phyloP scores from a whole-genome alignment of 2,329 filamentous ascomycete genomes.

The Pyrenochaeta sp. region DNA sequence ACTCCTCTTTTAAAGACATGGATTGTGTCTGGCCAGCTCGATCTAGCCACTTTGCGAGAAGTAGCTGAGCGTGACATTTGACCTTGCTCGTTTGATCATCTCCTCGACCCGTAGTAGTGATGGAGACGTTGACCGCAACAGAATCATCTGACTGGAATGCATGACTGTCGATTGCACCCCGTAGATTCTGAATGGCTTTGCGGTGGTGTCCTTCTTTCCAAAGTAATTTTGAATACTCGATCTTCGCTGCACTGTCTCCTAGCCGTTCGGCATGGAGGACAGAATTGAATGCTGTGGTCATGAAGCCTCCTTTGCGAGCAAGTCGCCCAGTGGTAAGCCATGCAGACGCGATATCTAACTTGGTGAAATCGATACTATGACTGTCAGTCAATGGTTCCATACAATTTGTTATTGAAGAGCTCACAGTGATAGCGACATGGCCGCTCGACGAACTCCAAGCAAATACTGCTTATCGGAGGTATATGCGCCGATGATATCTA shows the following conservation, averaged over 20 bases:
- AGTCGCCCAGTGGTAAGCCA: slow-evolving; percentile 88
- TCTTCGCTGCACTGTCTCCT: slow-evolving; percentile 84
- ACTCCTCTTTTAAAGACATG: slow-evolving; percentile 72
- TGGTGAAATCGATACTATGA: slow-evolving; percentile 63
- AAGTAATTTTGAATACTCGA: slow-evolving; percentile 90
- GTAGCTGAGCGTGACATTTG: slow-evolving; percentile 79
- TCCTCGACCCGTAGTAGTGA: slow-evolving; percentile 49
- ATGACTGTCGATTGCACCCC: slow-evolving; percentile 82
- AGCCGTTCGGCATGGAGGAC: slow-evolving; percentile 87
- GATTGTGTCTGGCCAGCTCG: slow-evolving; percentile 92
- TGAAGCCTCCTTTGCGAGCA: slow-evolving; percentile 83
- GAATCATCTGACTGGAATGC: slow-evolving; percentile 67
- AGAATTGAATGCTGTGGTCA: slow-evolving; percentile 90
- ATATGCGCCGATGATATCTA: slow-evolving; percentile 89
- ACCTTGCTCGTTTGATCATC: slow-evolving; percentile 62
- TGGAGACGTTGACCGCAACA: slow-evolving; percentile 44
- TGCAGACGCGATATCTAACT: slow-evolving; percentile 78
- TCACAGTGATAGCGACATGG: slow-evolving; percentile 80
- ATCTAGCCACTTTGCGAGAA: slow-evolving; percentile 97
- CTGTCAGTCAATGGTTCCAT: slow-evolving; percentile 15
- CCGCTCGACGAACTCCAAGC: slow-evolving; percentile 82
- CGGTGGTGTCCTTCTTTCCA: slow-evolving; percentile 94
- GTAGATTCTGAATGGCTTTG: slow-evolving; percentile 91
- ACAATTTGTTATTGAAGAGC: slow-evolving; percentile 30
- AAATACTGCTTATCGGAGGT: slow-evolving; percentile 94